Conservation (phyloP, 2,329 filamentous ascomycete species). For the Curvularia spicifera region DNA sequence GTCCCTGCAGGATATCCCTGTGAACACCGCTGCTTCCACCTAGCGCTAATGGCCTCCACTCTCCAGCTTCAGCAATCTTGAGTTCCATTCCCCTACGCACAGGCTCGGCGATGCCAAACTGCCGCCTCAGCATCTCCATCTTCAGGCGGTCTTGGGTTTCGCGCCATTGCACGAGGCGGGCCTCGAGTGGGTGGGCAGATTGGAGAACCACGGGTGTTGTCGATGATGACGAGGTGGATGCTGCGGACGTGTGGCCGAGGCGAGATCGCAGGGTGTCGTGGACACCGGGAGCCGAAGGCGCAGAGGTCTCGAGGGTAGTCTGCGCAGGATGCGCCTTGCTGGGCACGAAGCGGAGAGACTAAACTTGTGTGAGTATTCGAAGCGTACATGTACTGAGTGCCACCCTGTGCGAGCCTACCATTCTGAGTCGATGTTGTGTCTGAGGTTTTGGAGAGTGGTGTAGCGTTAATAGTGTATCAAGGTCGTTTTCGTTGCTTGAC, state of each 20-base stretch:
- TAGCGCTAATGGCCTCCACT: slow-evolving; percentile 78
- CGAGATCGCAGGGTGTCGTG: slow-evolving; percentile 92
- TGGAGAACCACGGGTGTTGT: slow-evolving; percentile 54
- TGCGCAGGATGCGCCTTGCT: slow-evolving; percentile 64
- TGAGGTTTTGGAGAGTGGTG: background rate
- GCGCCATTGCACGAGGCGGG: slow-evolving; percentile 88
- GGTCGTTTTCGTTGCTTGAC: background rate
- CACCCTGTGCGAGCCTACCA: slow-evolving; percentile 19
- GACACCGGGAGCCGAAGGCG: slow-evolving; percentile 89
- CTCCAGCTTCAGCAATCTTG: slow-evolving; percentile 79
- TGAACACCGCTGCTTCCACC: slow-evolving; percentile 74
- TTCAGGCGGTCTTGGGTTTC: slow-evolving; percentile 85
- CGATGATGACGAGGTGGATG: slow-evolving; percentile 32
- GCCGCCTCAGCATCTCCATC: slow-evolving; percentile 84
- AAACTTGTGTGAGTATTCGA: slow-evolving; percentile 17
- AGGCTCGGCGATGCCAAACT: slow-evolving; percentile 92
- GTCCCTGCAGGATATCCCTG: slow-evolving; percentile 84
- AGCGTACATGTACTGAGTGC: slow-evolving; percentile 6
- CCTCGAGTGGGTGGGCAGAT: slow-evolving; percentile 86
- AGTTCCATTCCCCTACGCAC: slow-evolving; percentile 94
- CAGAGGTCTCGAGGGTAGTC: slow-evolving; percentile 64
- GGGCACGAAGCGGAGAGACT: slow-evolving; percentile 92
- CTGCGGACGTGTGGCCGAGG: slow-evolving; percentile 64
- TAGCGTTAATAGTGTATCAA: background rate
- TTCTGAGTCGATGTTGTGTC: slow-evolving; percentile 13